Conservation (phyloP, 495 filamentous ascomycete species). For the Penicillium lagena region DNA sequence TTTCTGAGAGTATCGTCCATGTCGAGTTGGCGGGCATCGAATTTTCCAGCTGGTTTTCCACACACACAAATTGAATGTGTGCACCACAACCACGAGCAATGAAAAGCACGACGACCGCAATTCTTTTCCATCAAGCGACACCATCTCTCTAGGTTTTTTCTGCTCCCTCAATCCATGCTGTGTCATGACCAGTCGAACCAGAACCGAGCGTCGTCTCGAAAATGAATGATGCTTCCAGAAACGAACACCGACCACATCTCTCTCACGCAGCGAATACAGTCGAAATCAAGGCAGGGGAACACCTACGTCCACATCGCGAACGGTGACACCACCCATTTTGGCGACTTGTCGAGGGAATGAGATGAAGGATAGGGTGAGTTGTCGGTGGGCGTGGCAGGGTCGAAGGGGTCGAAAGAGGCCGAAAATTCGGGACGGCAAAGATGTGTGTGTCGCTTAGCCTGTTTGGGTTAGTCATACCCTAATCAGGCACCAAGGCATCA, state of each 20-base stretch:
- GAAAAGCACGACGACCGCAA: no score
- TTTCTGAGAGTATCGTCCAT: slow-evolving; percentile 11
- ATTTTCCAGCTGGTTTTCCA: no score
- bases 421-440: no score
- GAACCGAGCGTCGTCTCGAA: no score
- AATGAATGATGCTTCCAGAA: slow-evolving; percentile 4
- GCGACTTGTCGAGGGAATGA: slow-evolving; percentile 43
- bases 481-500: slow-evolving; percentile 13
- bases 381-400: slow-evolving; percentile 33
- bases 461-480: slow-evolving; percentile 41
- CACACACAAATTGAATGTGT: no score
- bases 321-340: slow-evolving; percentile 80
- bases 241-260: slow-evolving; percentile 14
- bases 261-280: slow-evolving; percentile 17
- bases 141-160: no score
- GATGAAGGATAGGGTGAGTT: slow-evolving; percentile 26
- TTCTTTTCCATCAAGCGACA: no score
- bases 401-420: slow-evolving; percentile 26
- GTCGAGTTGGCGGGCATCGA: no score
- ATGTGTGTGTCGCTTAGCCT: slow-evolving; percentile 38
- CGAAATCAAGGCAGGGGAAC: slow-evolving; percentile 12
- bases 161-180: no score
- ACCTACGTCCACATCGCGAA: slow-evolving; percentile 90
- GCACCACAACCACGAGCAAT: no score
- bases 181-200: no score